These are phyloP conservation scores for Pseudogymnoascus sp. DNA, from an alignment of 2,329 filamentous ascomycete species.

Conservation along the genomic window DNA sequence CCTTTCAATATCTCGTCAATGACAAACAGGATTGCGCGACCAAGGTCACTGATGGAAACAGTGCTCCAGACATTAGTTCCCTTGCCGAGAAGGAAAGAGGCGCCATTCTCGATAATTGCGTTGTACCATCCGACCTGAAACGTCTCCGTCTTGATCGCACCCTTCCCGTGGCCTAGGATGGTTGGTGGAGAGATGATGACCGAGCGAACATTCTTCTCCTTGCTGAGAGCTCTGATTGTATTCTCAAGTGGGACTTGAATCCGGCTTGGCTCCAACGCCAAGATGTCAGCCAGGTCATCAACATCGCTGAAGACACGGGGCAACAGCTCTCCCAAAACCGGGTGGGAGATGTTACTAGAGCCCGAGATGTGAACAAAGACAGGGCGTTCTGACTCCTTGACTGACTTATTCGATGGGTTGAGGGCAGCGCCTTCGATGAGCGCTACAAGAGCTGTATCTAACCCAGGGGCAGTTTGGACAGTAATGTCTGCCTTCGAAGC, in stretches of 20 bases:
- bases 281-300: background rate
- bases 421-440: background rate
- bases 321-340: background rate
- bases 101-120: background rate
- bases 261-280: background rate
- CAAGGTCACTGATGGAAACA: background rate
- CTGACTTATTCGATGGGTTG: background rate
- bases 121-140: background rate
- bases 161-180: background rate
- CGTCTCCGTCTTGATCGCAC: background rate
- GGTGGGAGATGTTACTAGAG: background rate
- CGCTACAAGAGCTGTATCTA: background rate
- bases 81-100: background rate
- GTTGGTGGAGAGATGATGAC: background rate
- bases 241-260: background rate
- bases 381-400: background rate
- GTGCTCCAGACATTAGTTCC: background rate
- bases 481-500: background rate
- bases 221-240: background rate
- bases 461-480: background rate
- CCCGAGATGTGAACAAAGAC: background rate
- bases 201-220: background rate
- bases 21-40: background rate
- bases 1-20: conserved; percentile 2
- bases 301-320: background rate